Evolutionary conservation across 108 stramenopile genomes (phyloP), one percentile per base, ranked within the genome.

Genomic region (Nitzschia sp.): DNA sequence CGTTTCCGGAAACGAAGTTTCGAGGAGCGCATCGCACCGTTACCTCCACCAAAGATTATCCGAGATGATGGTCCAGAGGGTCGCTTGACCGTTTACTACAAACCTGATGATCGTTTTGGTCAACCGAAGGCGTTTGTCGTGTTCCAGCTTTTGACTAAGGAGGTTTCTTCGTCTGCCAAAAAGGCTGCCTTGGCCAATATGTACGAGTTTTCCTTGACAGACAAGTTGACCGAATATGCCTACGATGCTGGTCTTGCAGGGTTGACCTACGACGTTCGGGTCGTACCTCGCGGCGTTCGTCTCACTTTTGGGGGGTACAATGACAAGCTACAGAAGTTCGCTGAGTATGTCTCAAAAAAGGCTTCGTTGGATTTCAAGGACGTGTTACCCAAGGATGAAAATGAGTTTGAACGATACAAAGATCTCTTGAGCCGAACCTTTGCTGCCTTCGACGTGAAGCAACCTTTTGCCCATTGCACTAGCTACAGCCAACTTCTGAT

Each of bases 221-320:
- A 93, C 61, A 68, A 70, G 31, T 64, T 93, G 46, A 74, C 78
- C 23, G 92, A 93, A 66, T 90, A 91, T 72, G 88, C 92, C 8
- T 84, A 84, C 60, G 78, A 84, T 58, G 94, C 94, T 27, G 46
- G 84, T 1, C 79, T 95, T 1, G 90, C 94, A 19, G 94, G 92
- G 15, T 66, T 92, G 26, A 79, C 81, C 0, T 91, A 89, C 58
- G 85, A 91, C 35, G 72, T 91, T n/a, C 80, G 84, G 34, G 82
- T 90, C 42, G 62, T 89, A 0, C 86, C 90, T 11, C 76, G 92
- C 54, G 95, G 95, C 8, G 79, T 90, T 3, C 73, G 89, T 1
- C 25, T 93, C 11, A 91, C 92, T 8, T 93, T 96, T 70, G 95
- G 92, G 3, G 95, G 95, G 24, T 96, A 90, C 82, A 90, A 91